Base-by-base conservation (phyloP, 306 rosid genomes). In the Dryas octopetala region DNA sequence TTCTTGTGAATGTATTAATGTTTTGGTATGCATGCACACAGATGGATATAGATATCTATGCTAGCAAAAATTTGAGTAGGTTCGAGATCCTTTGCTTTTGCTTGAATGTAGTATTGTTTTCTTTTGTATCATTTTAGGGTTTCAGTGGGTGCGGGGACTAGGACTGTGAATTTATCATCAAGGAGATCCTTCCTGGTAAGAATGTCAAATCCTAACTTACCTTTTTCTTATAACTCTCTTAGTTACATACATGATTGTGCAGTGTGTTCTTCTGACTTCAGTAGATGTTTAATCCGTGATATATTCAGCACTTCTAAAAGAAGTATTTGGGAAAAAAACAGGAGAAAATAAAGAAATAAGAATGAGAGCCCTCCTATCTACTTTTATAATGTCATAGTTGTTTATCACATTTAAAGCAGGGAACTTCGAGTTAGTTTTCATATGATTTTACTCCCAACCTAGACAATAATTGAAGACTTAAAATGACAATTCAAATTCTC, bases 181-280 rank as follows among this genome's bases (percentile, higher is more conserved):
- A 85, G 88, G 79, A 93, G 83, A 81, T 83, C 98, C 53, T 13
- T 81, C 62, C 77, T 74, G 92, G 98, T 93, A 85, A 68, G 85
- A 62, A 72, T 60, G 38, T 17, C 41, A 60, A 73, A 53, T 40
- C 62, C 52, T 1, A 12, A 13, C 14, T 4, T 16, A 6, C 6
- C 5, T 3, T 50, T 14, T 68, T 28, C 50, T n/a, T 70, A 41
- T 53, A 55, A 46, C 10, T 71, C 19, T 26, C 14, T 54, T 40
- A 8, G 8, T 43, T 17, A 17, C 41, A 54, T 17, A 23, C 23
- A 23, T 23, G 48, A 70, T 43, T 12, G 51, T 19, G 38, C 5
- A 54, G 14, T 17, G 38, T 6, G 64, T 46, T 38, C 63, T 14
- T 32, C 38, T 38, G 62, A 38, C 12, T 52, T 69, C 48, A 32